A percentile compares a stretch with the other conserved stretches of the same genome.
Evolutionary conservation across 768 basidiomycete species (phyloP).

Genomic region (Collybia nuda): DNA sequence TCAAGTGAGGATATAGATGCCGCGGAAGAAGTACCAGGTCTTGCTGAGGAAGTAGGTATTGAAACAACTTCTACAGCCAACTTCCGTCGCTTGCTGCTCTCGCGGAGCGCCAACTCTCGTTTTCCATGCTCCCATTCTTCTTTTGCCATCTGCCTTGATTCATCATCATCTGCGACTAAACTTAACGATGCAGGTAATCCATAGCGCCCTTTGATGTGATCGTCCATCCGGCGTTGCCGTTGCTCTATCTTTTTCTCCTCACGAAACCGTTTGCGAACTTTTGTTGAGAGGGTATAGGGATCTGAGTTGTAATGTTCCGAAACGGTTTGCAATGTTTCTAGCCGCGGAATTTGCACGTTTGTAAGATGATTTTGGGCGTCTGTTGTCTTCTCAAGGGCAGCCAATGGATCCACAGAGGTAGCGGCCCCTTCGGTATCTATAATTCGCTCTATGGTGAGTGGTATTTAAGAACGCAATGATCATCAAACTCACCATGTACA

Average conservation of each 20-base stretch:
- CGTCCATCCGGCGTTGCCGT: conserved; percentile 67
- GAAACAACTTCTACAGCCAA: conserved; percentile 26
- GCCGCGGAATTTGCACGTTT: conserved; percentile 74
- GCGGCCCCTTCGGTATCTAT: conserved; percentile 70
- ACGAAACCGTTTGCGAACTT: conserved; percentile 80
- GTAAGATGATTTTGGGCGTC: conserved; percentile 71
- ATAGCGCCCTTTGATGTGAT: conserved; percentile 70
- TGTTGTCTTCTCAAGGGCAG: conserved; percentile 85
- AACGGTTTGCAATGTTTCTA: conserved; percentile 74
- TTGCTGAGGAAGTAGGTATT: conserved; percentile 22
- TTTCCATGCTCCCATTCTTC: conserved; percentile 59
- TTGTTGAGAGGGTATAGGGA: conserved; percentile 78
- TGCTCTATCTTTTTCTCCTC: conserved; percentile 82
- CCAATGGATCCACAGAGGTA: conserved; percentile 78
- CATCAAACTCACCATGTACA: conserved; percentile 64
- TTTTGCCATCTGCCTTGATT: conserved; percentile 57
- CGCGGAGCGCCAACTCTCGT: conserved; percentile 41
- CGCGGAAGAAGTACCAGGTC: conserved; percentile 8
- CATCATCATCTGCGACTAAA: conserved; percentile 67
- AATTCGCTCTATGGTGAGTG: conserved; percentile 9
- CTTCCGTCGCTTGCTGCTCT: conserved; percentile 49
- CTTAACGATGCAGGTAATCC: conserved; percentile 70
- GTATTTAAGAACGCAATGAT: background rate
- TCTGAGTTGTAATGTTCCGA: conserved; percentile 83
- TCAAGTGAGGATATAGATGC: no score